These are phyloP conservation scores for Ascochyta koolunga DNA, from an alignment of 2,329 filamentous ascomycete species.

Conservation along the genomic window DNA sequence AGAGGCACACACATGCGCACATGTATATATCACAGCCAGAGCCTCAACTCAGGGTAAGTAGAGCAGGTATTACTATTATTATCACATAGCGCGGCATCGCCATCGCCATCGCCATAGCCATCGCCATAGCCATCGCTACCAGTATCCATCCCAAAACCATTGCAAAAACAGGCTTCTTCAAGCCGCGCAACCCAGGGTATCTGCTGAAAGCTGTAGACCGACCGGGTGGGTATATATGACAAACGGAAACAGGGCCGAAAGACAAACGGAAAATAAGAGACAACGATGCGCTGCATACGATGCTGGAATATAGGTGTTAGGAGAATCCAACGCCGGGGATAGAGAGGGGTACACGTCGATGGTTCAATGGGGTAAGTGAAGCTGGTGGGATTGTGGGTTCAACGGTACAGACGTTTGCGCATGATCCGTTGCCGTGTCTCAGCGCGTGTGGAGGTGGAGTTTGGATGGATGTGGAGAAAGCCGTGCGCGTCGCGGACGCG, in stretches of 20 bases:
- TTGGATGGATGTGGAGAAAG: neutral
- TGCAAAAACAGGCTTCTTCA: too few relatives aligned
- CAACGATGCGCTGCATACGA: neutral
- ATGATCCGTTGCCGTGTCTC: neutral
- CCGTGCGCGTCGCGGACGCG: conserved; percentile 6
- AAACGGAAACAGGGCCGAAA: conserved; percentile 8
- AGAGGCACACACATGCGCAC: too few relatives aligned
- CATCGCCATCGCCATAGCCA: too few relatives aligned
- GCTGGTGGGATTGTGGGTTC: neutral
- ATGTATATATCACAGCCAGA: too few relatives aligned
- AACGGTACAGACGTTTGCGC: neutral
- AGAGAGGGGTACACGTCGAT: too few relatives aligned
- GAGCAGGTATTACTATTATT: neutral
- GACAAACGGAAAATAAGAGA: neutral
- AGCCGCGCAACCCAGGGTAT: too few relatives aligned
- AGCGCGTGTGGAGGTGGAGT: conserved; percentile 4
- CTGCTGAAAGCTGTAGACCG: conserved; percentile 4
- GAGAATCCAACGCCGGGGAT: neutral
- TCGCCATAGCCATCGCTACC: too few relatives aligned
- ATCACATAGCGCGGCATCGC: too few relatives aligned
- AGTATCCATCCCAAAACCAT: neutral
- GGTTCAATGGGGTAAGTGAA: neutral
- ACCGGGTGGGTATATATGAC: conserved; percentile 12
- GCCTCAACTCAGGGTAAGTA: neutral
- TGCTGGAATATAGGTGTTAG: too few relatives aligned